A percentile compares a stretch with the other conserved stretches of the same genome.
Evolutionary conservation across 768 basidiomycete species (phyloP).

Genomic region (Serendipita sp.): DNA sequence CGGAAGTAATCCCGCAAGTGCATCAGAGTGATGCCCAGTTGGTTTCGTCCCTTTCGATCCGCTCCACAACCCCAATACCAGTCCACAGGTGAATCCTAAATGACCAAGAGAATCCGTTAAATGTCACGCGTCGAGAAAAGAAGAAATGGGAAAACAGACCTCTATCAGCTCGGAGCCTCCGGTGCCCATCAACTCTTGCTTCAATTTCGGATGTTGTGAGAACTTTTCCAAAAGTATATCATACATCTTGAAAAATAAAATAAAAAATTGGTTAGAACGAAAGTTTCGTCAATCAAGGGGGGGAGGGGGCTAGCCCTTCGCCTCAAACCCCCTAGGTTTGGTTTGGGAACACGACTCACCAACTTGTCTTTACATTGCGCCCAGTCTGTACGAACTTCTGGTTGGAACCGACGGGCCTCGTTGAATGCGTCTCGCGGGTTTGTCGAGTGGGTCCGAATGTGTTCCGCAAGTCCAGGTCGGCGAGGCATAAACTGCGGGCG

Average conservation of each 20-base stretch:
- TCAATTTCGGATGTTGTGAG: conserved; percentile 11
- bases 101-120: neutral
- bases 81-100: conserved; percentile 9
- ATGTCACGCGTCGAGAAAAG: neutral
- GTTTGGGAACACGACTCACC: conserved; percentile 3
- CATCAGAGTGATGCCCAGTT: conserved; percentile 14
- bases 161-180: conserved; percentile 13
- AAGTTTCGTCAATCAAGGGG: no score
- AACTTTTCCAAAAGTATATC: conserved; percentile 12
- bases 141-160: conserved; percentile 4
- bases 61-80: conserved; percentile 13
- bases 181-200: conserved; percentile 10
- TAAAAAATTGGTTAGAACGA: no score
- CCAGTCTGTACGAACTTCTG: conserved; percentile 11
- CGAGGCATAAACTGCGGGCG: conserved; percentile 11
- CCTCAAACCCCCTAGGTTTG: neutral
- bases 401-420: conserved; percentile 9
- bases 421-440: conserved; percentile 9
- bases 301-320: neutral
- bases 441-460: conserved; percentile 10
- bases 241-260: conserved; percentile 12
- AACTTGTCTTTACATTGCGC: conserved; percentile 10
- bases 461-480: conserved; percentile 12
- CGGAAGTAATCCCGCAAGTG: conserved; percentile 9
- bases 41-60: conserved; percentile 12